Evolutionary conservation across 257 asterid genomes (phyloP).

Genomic region (Solanum gandarillasii): DNA sequence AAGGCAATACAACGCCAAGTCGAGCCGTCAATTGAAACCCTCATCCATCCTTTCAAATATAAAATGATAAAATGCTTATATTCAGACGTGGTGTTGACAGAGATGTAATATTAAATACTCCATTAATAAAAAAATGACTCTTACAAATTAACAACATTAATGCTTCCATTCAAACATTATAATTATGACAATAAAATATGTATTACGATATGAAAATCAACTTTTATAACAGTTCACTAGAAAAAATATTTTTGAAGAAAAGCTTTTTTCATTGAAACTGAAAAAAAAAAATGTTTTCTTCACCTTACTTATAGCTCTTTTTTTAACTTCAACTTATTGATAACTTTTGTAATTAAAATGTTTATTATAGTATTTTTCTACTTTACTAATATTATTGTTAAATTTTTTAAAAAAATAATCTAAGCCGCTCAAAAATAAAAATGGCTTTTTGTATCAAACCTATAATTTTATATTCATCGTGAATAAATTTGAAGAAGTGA

Average conservation of each 20-base stretch:
- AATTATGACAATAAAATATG: no score
- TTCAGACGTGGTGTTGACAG: neutral
- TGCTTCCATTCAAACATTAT: neutral
- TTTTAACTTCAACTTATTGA: neutral
- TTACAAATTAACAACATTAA: neutral
- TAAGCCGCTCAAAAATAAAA: no score
- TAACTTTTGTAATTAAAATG: neutral
- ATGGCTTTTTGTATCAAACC: accelerated
- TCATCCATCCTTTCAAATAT: constrained; percentile 34
- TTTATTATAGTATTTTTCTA: neutral
- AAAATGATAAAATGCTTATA: neutral
- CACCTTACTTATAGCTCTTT: no score
- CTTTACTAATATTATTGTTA: neutral
- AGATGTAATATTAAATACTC: no score
- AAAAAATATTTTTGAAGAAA: no score
- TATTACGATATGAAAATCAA: no score
- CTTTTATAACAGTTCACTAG: no score
- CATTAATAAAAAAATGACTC: neutral
- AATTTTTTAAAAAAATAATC: no score
- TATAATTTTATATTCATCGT: accelerated
- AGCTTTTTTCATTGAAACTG: no score
- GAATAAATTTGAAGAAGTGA: neutral
- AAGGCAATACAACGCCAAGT: constrained; percentile 1
- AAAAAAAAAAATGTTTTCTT: no score
- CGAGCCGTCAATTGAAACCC: constrained; percentile 27